Percentiles rank a stretch among this genome's conserved stretches.
Conservation (phyloP, 176 grass and related monocot genomes). For the Aegilops bicornis region DNA sequence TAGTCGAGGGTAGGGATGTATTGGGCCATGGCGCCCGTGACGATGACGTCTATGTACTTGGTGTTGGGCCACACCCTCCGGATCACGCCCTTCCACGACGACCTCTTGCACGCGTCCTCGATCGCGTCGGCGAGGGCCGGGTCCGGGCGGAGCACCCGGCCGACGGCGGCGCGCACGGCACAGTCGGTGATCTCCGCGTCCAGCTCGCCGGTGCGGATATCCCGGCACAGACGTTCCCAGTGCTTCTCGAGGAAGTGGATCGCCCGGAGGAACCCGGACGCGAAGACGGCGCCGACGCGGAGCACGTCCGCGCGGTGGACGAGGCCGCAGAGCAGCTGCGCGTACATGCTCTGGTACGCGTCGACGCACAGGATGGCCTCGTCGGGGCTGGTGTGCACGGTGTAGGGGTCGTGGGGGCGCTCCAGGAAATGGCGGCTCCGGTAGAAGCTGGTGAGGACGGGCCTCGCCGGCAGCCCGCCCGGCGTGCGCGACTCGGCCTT, state of each 20-base stretch:
- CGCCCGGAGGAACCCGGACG: slow-evolving; percentile 54
- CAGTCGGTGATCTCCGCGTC: slow-evolving; percentile 40
- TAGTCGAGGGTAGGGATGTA: slow-evolving; percentile 83
- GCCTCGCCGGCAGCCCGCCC: slow-evolving; percentile 48
- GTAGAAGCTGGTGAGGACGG: slow-evolving; percentile 71
- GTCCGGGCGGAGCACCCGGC: slow-evolving; percentile 42
- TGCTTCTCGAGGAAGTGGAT: slow-evolving; percentile 64
- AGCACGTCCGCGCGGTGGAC: slow-evolving; percentile 61
- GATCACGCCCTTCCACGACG: slow-evolving; percentile 84
- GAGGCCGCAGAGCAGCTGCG: slow-evolving; percentile 69
- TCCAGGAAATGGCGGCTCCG: slow-evolving; percentile 60
- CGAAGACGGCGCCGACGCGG: slow-evolving; percentile 61
- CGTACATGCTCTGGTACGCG: slow-evolving; percentile 76
- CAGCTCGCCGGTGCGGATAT: slow-evolving; percentile 43
- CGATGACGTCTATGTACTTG: slow-evolving; percentile 97
- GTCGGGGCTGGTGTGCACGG: slow-evolving; percentile 65
- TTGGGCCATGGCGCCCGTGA: slow-evolving; percentile 95
- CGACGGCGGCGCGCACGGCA: slow-evolving; percentile 44
- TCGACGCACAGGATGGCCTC: slow-evolving; percentile 61
- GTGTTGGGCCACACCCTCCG: slow-evolving; percentile 79
- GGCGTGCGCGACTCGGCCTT: slow-evolving; percentile 62
- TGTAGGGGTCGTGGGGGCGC: slow-evolving; percentile 52
- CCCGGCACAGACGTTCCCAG: slow-evolving; percentile 46
- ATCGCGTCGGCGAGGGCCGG: slow-evolving; percentile 53
- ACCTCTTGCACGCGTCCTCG: slow-evolving; percentile 52